Evolutionary conservation across 345 rosid genomes (phyloP).

Genomic region (Brassica nigra): DNA sequence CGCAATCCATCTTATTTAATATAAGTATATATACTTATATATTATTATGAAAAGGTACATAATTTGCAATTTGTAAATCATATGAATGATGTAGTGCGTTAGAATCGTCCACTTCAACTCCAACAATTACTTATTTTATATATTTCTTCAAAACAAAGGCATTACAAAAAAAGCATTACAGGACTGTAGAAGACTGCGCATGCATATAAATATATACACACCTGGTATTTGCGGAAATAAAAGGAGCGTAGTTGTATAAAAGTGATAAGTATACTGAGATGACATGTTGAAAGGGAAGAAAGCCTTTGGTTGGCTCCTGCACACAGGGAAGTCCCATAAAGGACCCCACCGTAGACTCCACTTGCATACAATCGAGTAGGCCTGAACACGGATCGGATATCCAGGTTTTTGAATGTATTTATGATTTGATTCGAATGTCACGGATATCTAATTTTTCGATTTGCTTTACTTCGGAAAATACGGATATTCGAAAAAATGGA

Average conservation of each 20-base stretch:
- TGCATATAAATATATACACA: conserved; percentile 7
- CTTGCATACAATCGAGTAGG: not conserved
- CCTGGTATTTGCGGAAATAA: not conserved
- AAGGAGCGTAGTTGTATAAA: not conserved
- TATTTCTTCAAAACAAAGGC: not conserved
- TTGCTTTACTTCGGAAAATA: no score
- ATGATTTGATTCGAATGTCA: no score
- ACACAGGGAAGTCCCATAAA: conserved; percentile 31
- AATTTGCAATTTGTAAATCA: not conserved
- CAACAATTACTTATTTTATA: not conserved
- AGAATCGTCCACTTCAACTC: not conserved
- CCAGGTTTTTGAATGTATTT: no score
- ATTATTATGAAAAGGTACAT: not conserved
- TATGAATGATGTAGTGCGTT: not conserved
- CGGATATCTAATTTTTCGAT: no score
- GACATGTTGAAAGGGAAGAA: conserved; percentile 31
- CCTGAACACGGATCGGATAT: no score
- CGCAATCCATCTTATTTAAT: not conserved
- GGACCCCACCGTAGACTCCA: conserved; percentile 27
- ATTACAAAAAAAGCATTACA: conserved; percentile 6
- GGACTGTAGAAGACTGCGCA: conserved; percentile 10
- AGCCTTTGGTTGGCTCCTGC: conserved; percentile 36
- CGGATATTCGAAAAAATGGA: no score
- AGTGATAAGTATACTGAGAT: not conserved
- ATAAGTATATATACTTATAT: not conserved